phyloP scores from a whole-genome alignment of 345 rosid species.

The Microthlaspi erraticum region DNA sequence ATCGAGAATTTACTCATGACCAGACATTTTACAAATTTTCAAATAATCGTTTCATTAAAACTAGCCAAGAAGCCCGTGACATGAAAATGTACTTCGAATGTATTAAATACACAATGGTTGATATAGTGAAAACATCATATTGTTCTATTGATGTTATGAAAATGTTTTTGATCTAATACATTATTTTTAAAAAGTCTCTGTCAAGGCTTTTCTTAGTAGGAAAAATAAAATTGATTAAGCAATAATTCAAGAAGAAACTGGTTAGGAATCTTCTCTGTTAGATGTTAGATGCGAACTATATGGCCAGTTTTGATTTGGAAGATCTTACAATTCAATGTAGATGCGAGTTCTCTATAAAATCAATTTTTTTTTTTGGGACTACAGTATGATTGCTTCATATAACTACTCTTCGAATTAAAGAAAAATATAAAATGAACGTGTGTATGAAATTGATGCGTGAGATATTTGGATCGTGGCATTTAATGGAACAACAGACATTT shows the following conservation, averaged over 20 bases:
- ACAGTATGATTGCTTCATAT: slow-evolving; percentile 20
- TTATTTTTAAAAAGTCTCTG: neutral
- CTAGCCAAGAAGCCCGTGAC: slow-evolving; percentile 30
- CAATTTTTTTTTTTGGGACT: neutral
- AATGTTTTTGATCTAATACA: neutral
- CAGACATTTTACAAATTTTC: slow-evolving; percentile 8
- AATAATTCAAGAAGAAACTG: slow-evolving; percentile 22
- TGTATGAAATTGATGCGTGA: slow-evolving; percentile 20
- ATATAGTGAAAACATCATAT: neutral
- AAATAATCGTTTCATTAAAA: slow-evolving; percentile 16
- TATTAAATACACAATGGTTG: neutral
- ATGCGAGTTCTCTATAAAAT: neutral
- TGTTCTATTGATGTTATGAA: neutral
- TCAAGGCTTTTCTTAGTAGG: neutral
- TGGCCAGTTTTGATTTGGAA: slow-evolving; percentile 30
- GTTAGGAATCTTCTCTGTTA: slow-evolving; percentile 39
- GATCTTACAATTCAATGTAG: slow-evolving; percentile 29
- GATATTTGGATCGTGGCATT: slow-evolving; percentile 22
- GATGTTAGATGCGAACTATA: slow-evolving; percentile 25
- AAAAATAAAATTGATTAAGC: neutral
- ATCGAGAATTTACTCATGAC: slow-evolving; percentile 6
- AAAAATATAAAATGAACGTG: neutral
- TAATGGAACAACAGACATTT: slow-evolving; percentile 41
- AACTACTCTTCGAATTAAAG: no score
- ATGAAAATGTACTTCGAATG: slow-evolving; percentile 2